A percentile compares a stretch with the other conserved stretches of the same genome.
Evolutionary conservation across 2,329 filamentous ascomycete species (phyloP).

Genomic region (Aspergillus quadricinctus): DNA sequence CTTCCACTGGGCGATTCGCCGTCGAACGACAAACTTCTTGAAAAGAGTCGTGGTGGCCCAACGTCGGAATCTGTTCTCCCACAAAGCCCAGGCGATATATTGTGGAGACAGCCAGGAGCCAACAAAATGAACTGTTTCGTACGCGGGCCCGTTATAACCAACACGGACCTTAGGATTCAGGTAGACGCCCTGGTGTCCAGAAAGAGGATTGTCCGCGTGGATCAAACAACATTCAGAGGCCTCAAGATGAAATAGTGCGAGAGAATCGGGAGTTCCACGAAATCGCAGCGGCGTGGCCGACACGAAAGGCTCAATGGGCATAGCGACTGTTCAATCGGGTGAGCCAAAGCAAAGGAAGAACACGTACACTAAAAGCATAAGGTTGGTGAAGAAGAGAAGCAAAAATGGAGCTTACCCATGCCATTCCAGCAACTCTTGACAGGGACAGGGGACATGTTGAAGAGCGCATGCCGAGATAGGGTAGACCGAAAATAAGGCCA

Average conservation of each 20-base stretch:
- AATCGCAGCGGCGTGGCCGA: slow-evolving; percentile 50
- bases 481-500: slow-evolving; percentile 53
- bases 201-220: slow-evolving; percentile 36
- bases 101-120: slow-evolving; percentile 43
- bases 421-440: slow-evolving; percentile 68
- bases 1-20: slow-evolving; percentile 37
- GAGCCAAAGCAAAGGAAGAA: neutral
- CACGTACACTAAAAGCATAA: neutral
- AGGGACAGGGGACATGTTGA: slow-evolving; percentile 50
- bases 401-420: slow-evolving; percentile 42
- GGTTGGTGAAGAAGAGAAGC: neutral
- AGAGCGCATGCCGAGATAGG: slow-evolving; percentile 51
- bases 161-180: slow-evolving; percentile 40
- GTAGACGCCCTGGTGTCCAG: slow-evolving; percentile 29
- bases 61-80: slow-evolving; percentile 54
- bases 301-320: slow-evolving; percentile 20
- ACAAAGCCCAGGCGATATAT: slow-evolving; percentile 52
- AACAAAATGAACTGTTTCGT: slow-evolving; percentile 40
- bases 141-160: slow-evolving; percentile 29
- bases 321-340: slow-evolving; percentile 17
- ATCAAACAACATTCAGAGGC: slow-evolving; percentile 73
- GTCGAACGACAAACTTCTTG: slow-evolving; percentile 23
- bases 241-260: slow-evolving; percentile 56
- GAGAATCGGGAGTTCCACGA: slow-evolving; percentile 59
- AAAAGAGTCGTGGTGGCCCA: slow-evolving; percentile 37